Percentiles rank a stretch among this genome's conserved stretches.
Conservation (phyloP, 2,329 filamentous ascomycete genomes). For the Penicillium thymicola region DNA sequence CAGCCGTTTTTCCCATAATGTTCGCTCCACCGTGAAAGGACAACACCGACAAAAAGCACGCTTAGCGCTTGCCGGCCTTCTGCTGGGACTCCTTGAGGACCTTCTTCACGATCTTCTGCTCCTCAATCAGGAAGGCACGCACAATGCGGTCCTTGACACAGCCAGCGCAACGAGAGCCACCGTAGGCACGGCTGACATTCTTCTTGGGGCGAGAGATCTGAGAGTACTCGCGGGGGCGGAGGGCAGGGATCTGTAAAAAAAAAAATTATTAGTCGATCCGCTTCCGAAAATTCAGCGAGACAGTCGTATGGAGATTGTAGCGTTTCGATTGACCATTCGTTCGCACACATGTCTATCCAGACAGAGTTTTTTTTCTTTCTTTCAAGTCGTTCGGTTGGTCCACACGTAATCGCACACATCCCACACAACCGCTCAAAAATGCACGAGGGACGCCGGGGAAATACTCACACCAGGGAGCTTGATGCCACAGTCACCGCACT, state of each 20-base stretch:
- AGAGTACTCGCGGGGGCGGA: conserved; percentile 96
- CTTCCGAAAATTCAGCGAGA: conserved; percentile 2
- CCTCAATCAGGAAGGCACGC: conserved; percentile 98
- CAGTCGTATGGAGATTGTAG: conserved; percentile 7
- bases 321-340: conserved; percentile 14
- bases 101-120: conserved; percentile 99
- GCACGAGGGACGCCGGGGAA: conserved; percentile 18
- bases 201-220: conserved; percentile 98
- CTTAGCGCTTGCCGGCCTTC: conserved; percentile 52
- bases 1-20: conserved; percentile 35
- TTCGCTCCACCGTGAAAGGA: conserved; percentile 37
- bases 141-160: conserved; percentile 98
- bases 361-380: conserved; percentile 13
- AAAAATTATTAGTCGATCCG: conserved; percentile 16
- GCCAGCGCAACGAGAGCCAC: conserved; percentile 96
- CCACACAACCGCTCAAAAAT: conserved; percentile 15
- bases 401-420: conserved; percentile 16
- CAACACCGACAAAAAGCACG: conserved; percentile 34
- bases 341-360: conserved; percentile 5
- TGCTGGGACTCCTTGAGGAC: conserved; percentile 97
- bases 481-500: conserved; percentile 98
- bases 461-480: conserved; percentile 95
- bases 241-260: conserved; percentile 72
- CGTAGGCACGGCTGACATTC: conserved; percentile 97
- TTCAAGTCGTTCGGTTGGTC: conserved; percentile 12